Evolutionary conservation across 1,139 yeast genomes (phyloP).

Genomic region (Protomyces inouyei): DNA sequence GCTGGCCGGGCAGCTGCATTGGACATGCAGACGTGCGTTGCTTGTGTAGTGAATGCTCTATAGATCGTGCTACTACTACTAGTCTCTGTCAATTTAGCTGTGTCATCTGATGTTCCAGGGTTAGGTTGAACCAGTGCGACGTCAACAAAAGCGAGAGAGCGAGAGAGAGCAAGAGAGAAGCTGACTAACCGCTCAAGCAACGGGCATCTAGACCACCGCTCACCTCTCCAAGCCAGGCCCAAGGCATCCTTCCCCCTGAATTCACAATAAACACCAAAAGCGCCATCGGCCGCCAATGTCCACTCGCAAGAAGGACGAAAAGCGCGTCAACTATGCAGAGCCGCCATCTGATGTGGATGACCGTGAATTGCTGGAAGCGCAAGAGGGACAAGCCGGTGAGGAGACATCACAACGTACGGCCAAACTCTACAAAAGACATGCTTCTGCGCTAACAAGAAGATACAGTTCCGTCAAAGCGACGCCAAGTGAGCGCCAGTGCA

Average conservation of each 20-base stretch:
- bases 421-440: not conserved
- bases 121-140: not conserved
- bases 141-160: not conserved
- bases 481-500: not conserved
- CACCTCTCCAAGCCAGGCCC: too few relatives aligned
- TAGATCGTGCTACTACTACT: not conserved
- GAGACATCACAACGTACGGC: not conserved
- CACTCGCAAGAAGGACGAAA: not conserved
- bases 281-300: not conserved
- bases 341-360: not conserved
- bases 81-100: not conserved
- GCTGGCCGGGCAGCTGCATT: slow-evolving; percentile 73
- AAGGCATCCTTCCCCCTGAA: too few relatives aligned
- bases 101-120: not conserved
- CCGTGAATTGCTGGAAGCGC: not conserved
- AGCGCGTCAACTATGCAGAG: not conserved
- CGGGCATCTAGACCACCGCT: not conserved
- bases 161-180: too few relatives aligned
- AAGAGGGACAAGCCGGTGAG: not conserved
- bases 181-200: not conserved
- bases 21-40: slow-evolving; percentile 70
- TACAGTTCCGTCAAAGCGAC: not conserved
- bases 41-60: slow-evolving; percentile 64
- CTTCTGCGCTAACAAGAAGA: not conserved
- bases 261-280: too few relatives aligned